Base-by-base conservation (phyloP, 2,329 filamentous ascomycete genomes). In the Cercospora janseana region DNA sequence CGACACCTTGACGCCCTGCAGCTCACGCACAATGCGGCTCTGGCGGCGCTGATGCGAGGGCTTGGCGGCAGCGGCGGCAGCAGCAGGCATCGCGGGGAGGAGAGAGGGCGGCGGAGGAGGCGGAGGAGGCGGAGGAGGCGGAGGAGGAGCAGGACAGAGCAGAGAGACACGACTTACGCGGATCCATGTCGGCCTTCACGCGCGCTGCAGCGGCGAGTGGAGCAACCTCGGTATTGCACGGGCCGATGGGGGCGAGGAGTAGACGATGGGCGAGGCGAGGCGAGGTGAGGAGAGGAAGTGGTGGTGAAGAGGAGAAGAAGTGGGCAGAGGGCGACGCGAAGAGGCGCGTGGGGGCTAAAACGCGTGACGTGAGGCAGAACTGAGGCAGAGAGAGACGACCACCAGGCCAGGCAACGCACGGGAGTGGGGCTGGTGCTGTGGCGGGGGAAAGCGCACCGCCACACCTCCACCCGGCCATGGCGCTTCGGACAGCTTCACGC, bases 401-500 rank as follows among this genome's bases (percentile, higher is more conserved):
- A 6, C 6, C 27, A n/a, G 13, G 13, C 27, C 3, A 3, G 10
- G 27, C 13, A n/a, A n/a, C 27, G 27, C 9, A 10, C 9, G 9
- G 27, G 6, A 6, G 6, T 27, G 26, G 6, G 26, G 26, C 26
- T 27, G 26, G 6, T 27, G 26, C 26, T n/a, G 27, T 29, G 27
- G n/a, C 6, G 4, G 27, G 10, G 27, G 27, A 9, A 10, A n/a
- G 10, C 9, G 27, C 27, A 3, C 9, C 3, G n/a, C 3, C 6
- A n/a, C 27, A 3, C 10, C 27, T 9, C 27, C 27, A 29, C 27
- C 3, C 3, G 10, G 6, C 27, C 3, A n/a, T n/a, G 3, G 26
- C 12, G 27, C 34, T 23, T 23, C 34, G 34, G 20, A 21, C 13
- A 18, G 23, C 34, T 63, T 61, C 49, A 56, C 57, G 63, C 49